Conservation (phyloP, 225 moss, liverwort and hornwort species). For the Marchantia paleacea region DNA sequence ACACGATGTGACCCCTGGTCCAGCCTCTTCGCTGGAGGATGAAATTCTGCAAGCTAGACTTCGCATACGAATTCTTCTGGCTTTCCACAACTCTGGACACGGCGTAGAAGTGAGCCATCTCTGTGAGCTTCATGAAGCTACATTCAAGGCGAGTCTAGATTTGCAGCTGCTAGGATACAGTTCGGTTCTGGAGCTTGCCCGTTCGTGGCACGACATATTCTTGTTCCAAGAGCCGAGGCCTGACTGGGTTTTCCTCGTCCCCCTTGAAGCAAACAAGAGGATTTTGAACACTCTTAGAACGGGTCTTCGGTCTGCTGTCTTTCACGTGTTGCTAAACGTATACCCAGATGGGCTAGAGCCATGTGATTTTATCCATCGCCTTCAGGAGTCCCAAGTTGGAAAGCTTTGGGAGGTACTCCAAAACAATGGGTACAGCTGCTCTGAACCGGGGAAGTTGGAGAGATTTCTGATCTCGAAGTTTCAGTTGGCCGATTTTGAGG, state of each 20-base stretch:
- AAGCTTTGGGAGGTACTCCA: conserved; percentile 70
- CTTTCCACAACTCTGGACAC: conserved; percentile 58
- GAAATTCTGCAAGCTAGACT: conserved; percentile 60
- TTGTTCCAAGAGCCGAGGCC: conserved; percentile 43
- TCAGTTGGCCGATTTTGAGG: conserved; percentile 63
- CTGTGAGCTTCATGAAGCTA: conserved; percentile 40
- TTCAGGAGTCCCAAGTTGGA: conserved; percentile 54
- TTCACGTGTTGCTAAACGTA: conserved; percentile 57
- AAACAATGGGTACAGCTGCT: conserved; percentile 63
- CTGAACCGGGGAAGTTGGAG: conserved; percentile 31
- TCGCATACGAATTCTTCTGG: conserved; percentile 59
- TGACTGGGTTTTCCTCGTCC: conserved; percentile 60
- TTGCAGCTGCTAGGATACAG: conserved; percentile 49
- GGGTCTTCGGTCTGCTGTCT: conserved; percentile 63
- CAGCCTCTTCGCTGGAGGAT: conserved; percentile 41
- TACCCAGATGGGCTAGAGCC: conserved; percentile 67
- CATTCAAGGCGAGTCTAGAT: conserved; percentile 52
- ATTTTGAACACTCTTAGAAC: conserved; percentile 67
- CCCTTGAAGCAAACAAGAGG: conserved; percentile 62
- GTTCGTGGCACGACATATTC: conserved; percentile 58
- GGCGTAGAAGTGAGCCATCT: conserved; percentile 49
- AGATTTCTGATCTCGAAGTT: conserved; percentile 40
- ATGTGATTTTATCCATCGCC: conserved; percentile 55
- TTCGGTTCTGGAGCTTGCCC: conserved; percentile 54
- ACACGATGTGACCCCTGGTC: neutral